Conservation (phyloP, 176 grass and related monocot species). For the Oryza officinalis region DNA sequence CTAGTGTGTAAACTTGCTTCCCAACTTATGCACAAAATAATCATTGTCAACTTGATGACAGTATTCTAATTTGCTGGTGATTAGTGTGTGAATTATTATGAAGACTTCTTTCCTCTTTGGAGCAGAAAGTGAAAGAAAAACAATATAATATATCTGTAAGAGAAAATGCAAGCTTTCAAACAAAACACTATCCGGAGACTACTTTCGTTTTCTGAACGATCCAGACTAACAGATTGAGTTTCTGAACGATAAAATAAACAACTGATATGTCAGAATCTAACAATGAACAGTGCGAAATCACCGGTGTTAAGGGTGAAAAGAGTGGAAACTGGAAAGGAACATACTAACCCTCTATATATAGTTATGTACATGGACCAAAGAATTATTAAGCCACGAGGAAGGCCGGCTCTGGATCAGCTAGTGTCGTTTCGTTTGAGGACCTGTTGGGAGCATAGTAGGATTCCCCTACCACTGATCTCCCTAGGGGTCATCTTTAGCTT, state of each 20-base stretch:
- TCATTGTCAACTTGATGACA: background rate
- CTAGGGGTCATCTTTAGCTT: too few species aligned
- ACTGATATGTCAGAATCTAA: background rate
- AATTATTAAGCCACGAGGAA: background rate
- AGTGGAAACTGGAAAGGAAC: background rate
- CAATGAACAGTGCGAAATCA: background rate
- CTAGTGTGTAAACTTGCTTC: conserved; percentile 1
- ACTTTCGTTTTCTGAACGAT: background rate
- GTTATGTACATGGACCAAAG: conserved; percentile 13
- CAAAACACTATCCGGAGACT: too few species aligned
- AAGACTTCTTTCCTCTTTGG: background rate
- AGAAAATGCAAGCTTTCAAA: background rate
- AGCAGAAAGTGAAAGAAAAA: background rate
- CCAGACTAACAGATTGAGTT: background rate
- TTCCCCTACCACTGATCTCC: too few species aligned
- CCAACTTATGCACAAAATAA: background rate
- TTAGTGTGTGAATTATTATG: background rate
- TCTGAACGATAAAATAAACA: conserved; percentile 1
- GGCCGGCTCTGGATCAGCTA: too few species aligned
- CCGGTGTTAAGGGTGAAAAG: background rate
- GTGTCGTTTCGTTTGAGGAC: too few species aligned
- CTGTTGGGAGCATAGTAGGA: too few species aligned
- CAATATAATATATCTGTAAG: too few species aligned
- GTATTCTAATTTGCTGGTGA: background rate
- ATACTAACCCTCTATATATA: background rate